These are phyloP conservation scores for Exophiala dermatitidis DNA, from an alignment of 2,329 filamentous ascomycete species.

Conservation along the genomic window DNA sequence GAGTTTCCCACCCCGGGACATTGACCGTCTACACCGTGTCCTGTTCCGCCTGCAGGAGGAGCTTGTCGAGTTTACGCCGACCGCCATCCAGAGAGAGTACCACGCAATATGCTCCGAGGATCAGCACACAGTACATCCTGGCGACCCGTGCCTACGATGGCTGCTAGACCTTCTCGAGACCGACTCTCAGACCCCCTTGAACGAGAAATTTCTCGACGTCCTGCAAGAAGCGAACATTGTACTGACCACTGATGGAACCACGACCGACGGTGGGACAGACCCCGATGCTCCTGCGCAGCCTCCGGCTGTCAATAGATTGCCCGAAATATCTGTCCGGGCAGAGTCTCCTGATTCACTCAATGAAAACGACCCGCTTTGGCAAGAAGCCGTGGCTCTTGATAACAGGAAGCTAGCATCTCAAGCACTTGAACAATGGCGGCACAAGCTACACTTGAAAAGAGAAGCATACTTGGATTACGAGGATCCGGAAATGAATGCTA, in stretches of 20 bases:
- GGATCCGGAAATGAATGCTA: conserved; percentile 7
- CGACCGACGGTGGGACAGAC: conserved; percentile 9
- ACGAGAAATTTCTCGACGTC: conserved; percentile 20
- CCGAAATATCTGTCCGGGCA: not conserved
- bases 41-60: conserved; percentile 13
- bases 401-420: conserved; percentile 16
- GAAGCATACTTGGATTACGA: conserved; percentile 12
- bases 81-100: conserved; percentile 7
- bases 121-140: not conserved
- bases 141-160: conserved; percentile 13
- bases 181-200: conserved; percentile 9
- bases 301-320: not conserved
- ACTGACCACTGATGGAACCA: conserved; percentile 13
- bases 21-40: conserved; percentile 15
- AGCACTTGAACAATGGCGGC: conserved; percentile 15
- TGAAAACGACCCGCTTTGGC: conserved; percentile 17
- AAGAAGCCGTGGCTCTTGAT: conserved; percentile 18
- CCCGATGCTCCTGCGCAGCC: not conserved
- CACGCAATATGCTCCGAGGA: conserved; percentile 7
- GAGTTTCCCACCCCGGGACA: conserved; percentile 11
- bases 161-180: conserved; percentile 8
- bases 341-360: conserved; percentile 9
- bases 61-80: conserved; percentile 1
- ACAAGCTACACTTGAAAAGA: conserved; percentile 7
- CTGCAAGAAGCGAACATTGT: conserved; percentile 18